phyloP scores from a whole-genome alignment of 2,329 filamentous ascomycete species.

The Monilinia fructicola region DNA sequence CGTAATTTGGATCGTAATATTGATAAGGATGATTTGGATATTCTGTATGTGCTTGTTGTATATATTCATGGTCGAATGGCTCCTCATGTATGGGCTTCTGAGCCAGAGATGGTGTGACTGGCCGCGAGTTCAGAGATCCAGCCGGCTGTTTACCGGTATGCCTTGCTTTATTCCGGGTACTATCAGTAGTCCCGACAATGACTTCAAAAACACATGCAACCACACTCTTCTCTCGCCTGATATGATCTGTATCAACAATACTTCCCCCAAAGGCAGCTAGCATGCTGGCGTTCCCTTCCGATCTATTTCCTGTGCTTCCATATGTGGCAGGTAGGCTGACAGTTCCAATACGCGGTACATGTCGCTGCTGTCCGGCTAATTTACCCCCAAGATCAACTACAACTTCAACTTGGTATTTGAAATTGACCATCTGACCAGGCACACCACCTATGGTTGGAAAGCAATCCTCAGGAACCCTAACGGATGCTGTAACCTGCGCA shows the following conservation, averaged over 20 bases:
- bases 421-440: slow-evolving; percentile 90
- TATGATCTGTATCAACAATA: slow-evolving; percentile 82
- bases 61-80: slow-evolving; percentile 21
- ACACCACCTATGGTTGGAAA: slow-evolving; percentile 91
- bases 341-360: slow-evolving; percentile 38
- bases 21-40: slow-evolving; percentile 40
- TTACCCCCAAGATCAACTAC: slow-evolving; percentile 90
- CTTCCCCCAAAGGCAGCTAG: slow-evolving; percentile 60
- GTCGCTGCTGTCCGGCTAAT: slow-evolving; percentile 62
- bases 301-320: slow-evolving; percentile 28
- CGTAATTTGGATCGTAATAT: slow-evolving; percentile 39
- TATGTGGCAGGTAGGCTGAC: slow-evolving; percentile 33
- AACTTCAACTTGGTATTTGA: slow-evolving; percentile 91
- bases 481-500: slow-evolving; percentile 75
- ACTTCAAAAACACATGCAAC: slow-evolving; percentile 84
- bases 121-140: slow-evolving; percentile 29
- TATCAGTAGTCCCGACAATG: slow-evolving; percentile 82
- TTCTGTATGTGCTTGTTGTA: slow-evolving; percentile 23
- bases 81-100: slow-evolving; percentile 35
- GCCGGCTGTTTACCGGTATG: slow-evolving; percentile 31
- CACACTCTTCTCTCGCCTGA: slow-evolving; percentile 89
- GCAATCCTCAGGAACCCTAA: slow-evolving; percentile 83
- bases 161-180: slow-evolving; percentile 43
- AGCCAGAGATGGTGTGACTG: slow-evolving; percentile 25
- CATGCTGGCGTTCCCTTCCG: slow-evolving; percentile 45